Evolutionary conservation across 768 basidiomycete species (phyloP).

Genomic region (Clavaria fumosa): DNA sequence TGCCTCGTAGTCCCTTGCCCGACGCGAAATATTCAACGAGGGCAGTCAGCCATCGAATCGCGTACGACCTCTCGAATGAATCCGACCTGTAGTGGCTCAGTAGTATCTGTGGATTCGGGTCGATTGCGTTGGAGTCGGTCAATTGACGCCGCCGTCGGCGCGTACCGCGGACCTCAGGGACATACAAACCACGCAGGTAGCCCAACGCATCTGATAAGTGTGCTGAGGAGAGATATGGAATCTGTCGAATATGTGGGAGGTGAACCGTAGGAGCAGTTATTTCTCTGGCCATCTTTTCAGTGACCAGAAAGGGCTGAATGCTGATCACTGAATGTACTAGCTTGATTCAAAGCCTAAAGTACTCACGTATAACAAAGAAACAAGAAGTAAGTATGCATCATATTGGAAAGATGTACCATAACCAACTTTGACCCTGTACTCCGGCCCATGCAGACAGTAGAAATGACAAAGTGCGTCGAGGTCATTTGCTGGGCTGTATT

Average conservation of each 20-base stretch:
- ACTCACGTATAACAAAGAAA: too few species aligned
- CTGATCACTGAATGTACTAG: too few species aligned
- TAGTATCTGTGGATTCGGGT: too few species aligned
- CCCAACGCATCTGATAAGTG: constrained; percentile 29
- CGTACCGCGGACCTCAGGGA: constrained; percentile 46
- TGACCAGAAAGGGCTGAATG: too few species aligned
- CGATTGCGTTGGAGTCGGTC: not conserved
- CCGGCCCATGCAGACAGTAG: too few species aligned
- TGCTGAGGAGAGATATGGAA: constrained; percentile 20
- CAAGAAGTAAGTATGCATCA: too few species aligned
- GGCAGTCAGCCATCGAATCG: constrained; percentile 60
- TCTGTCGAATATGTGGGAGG: constrained; percentile 37
- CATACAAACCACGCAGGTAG: constrained; percentile 41
- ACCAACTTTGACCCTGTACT: too few species aligned
- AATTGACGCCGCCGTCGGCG: constrained; percentile 20
- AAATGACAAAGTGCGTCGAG: too few species aligned
- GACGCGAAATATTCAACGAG: constrained; percentile 31
- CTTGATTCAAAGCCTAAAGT: too few species aligned
- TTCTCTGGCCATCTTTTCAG: too few species aligned
- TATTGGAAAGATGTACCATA: too few species aligned
- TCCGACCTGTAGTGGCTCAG: constrained; percentile 32
- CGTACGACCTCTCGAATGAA: constrained; percentile 51
- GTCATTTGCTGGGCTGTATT: too few species aligned
- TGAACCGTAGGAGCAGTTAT: constrained; percentile 37
- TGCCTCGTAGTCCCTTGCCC: not conserved